Conservation (phyloP, 768 basidiomycete genomes). For the Tricholoma saponaceum region DNA sequence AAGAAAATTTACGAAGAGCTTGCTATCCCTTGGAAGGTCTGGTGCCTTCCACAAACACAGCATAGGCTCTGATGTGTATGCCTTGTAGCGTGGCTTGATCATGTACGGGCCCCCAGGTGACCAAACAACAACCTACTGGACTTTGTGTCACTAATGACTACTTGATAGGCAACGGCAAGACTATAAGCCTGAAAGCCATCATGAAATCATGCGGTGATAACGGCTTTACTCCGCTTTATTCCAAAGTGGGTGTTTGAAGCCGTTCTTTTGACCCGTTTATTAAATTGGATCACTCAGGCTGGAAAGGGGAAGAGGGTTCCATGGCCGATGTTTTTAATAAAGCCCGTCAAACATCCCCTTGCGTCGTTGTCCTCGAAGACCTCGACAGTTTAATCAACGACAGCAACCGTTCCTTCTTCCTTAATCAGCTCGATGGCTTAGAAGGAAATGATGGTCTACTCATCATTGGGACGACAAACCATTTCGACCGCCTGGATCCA, state of each 20-base stretch:
- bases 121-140: slow-evolving; percentile 3
- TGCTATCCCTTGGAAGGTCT: slow-evolving; percentile 80
- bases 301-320: slow-evolving; percentile 56
- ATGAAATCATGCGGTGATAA: slow-evolving; percentile 68
- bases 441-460: slow-evolving; percentile 78
- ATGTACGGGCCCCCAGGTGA: slow-evolving; percentile 80
- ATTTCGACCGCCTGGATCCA: slow-evolving; percentile 76
- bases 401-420: slow-evolving; percentile 78
- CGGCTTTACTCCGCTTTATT: slow-evolving; percentile 75
- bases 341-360: slow-evolving; percentile 68
- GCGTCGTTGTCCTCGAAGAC: slow-evolving; percentile 54
- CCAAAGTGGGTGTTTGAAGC: slow-evolving; percentile 37
- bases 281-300: slow-evolving; percentile 34
- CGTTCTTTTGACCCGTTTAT: not conserved
- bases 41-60: not conserved
- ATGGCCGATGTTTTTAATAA: slow-evolving; percentile 69
- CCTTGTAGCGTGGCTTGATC: slow-evolving; percentile 67
- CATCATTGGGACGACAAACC: slow-evolving; percentile 78
- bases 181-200: slow-evolving; percentile 76
- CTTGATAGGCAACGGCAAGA: slow-evolving; percentile 71
- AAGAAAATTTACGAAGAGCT: slow-evolving; percentile 70
- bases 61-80: not conserved
- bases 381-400: slow-evolving; percentile 80
- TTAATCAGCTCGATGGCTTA: slow-evolving; percentile 82
- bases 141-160: not conserved